Conservation (phyloP, 139 green algal genomes). For the Zygnema circumcarinatum region DNA sequence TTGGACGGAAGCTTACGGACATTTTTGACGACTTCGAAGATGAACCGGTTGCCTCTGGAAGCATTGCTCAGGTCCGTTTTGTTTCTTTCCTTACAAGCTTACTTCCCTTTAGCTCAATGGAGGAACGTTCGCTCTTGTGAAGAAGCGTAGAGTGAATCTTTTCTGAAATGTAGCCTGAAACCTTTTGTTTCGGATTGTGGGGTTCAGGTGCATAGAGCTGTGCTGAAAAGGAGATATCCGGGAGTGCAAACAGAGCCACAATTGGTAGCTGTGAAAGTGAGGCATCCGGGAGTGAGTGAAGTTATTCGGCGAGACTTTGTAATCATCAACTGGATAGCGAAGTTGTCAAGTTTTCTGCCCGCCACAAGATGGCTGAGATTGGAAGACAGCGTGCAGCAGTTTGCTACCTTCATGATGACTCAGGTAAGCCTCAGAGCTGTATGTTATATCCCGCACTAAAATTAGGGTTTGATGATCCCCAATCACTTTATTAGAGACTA, state of each 20-base stretch:
- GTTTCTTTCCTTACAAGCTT: slow-evolving; percentile 73
- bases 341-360: slow-evolving; percentile 66
- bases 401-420: slow-evolving; percentile 85
- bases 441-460: background rate
- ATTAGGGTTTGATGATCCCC: too few relatives aligned
- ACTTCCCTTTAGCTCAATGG: slow-evolving; percentile 8
- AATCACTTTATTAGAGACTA: too few relatives aligned
- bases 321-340: slow-evolving; percentile 77
- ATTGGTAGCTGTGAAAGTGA: slow-evolving; percentile 57
- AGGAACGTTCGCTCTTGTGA: too few relatives aligned
- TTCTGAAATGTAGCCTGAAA: too few relatives aligned
- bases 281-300: slow-evolving; percentile 82
- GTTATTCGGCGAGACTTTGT: slow-evolving; percentile 89
- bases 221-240: slow-evolving; percentile 52
- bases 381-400: slow-evolving; percentile 90
- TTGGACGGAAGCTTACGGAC: slow-evolving; percentile 72
- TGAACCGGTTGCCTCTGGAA: slow-evolving; percentile 85
- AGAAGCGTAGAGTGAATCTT: too few relatives aligned
- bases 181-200: too few relatives aligned
- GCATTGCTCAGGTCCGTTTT: slow-evolving; percentile 92
- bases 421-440: slow-evolving; percentile 63
- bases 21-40: slow-evolving; percentile 88
- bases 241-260: background rate
- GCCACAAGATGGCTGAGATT: slow-evolving; percentile 76
- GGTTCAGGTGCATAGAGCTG: slow-evolving; percentile 32